phyloP scores from a whole-genome alignment of 2,329 filamentous ascomycete genomes.

The Rhynchosporium graminicola region DNA sequence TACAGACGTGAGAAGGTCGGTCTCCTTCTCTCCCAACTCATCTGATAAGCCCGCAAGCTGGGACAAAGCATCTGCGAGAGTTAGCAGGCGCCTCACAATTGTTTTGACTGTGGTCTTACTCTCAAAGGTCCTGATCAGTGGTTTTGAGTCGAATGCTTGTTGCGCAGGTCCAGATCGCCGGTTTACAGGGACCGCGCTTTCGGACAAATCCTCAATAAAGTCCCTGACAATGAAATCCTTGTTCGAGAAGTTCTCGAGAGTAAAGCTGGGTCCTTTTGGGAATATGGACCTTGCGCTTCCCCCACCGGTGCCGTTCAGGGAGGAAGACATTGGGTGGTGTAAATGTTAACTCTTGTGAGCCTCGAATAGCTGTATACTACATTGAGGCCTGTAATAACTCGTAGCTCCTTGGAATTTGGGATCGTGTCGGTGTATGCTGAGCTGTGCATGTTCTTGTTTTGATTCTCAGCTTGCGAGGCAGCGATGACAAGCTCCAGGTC shows the following conservation, averaged over 20 bases:
- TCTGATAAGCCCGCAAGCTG: slow-evolving; percentile 72
- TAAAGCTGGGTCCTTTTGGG: slow-evolving; percentile 79
- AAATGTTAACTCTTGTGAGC: slow-evolving; percentile 19
- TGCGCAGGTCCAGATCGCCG: slow-evolving; percentile 72
- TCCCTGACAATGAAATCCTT: slow-evolving; percentile 98
- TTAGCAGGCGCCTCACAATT: slow-evolving; percentile 34
- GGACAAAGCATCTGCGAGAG: slow-evolving; percentile 57
- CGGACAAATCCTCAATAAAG: slow-evolving; percentile 91
- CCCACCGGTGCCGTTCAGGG: slow-evolving; percentile 30
- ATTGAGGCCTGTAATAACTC: slow-evolving; percentile 26
- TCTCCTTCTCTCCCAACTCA: slow-evolving; percentile 86
- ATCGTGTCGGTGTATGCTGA: slow-evolving; percentile 1
- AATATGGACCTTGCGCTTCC: slow-evolving; percentile 56
- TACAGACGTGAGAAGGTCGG: slow-evolving; percentile 85
- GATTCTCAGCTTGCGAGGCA: background rate
- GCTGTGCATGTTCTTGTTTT: slow-evolving; percentile 7
- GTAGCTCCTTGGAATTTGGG: slow-evolving; percentile 1
- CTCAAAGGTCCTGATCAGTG: slow-evolving; percentile 93
- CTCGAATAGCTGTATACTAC: slow-evolving; percentile 25
- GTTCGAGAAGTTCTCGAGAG: slow-evolving; percentile 81
- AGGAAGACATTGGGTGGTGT: slow-evolving; percentile 35
- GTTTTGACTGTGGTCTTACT: slow-evolving; percentile 46
- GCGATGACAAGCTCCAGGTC: slow-evolving; percentile 5
- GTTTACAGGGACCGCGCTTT: slow-evolving; percentile 75
- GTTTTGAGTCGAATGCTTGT: slow-evolving; percentile 87